phyloP scores from a whole-genome alignment of 768 basidiomycete genomes.

The Dioszegia hungarica region DNA sequence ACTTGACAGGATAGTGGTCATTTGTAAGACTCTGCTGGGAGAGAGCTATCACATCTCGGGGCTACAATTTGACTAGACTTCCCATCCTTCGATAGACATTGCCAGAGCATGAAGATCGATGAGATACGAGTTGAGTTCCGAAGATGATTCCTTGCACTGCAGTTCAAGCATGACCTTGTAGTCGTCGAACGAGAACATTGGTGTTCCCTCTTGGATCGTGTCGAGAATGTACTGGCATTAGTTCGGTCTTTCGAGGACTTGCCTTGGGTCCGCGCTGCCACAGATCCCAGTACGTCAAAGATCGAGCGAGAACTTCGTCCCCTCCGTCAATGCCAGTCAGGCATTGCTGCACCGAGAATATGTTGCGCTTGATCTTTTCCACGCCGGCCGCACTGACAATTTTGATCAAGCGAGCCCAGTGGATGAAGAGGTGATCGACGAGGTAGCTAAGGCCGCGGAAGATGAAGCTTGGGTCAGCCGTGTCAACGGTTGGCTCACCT shows the following conservation, averaged over 20 bases:
- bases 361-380: constrained; percentile 80
- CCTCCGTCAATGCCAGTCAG: constrained; percentile 66
- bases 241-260: constrained; percentile 29
- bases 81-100: constrained; percentile 43
- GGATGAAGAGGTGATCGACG: constrained; percentile 76
- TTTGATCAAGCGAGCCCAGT: constrained; percentile 65
- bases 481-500: not conserved
- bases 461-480: constrained; percentile 60
- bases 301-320: constrained; percentile 61
- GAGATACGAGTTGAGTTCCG: constrained; percentile 65
- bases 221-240: constrained; percentile 67
- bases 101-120: constrained; percentile 68
- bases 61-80: constrained; percentile 15
- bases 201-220: constrained; percentile 58
- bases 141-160: constrained; percentile 62
- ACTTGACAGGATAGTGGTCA: constrained; percentile 71
- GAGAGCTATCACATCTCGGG: constrained; percentile 72
- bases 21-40: constrained; percentile 77
- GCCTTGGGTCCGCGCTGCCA: constrained; percentile 73
- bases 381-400: constrained; percentile 70
- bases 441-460: constrained; percentile 80
- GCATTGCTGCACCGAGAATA: constrained; percentile 85
- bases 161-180: constrained; percentile 86
- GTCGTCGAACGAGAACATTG: constrained; percentile 75
- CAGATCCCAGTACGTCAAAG: constrained; percentile 73